Evolutionary conservation across 805 yeast species (phyloP).

Genomic region (Komagataella populi): DNA sequence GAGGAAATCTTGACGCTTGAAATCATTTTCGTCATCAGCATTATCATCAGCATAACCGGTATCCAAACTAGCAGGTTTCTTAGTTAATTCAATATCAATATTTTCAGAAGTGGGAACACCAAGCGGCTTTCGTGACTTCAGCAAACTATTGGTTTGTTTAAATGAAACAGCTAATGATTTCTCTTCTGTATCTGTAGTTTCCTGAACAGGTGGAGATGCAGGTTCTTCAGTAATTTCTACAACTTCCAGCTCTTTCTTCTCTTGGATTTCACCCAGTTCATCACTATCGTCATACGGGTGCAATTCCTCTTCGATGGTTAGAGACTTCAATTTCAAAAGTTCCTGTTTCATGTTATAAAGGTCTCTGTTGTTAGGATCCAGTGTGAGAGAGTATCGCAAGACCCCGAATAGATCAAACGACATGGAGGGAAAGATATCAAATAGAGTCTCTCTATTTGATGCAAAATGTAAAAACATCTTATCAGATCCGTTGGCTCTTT

Average conservation of each 20-base stretch:
- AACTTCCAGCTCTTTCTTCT: neutral
- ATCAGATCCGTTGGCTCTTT: constrained; percentile 30
- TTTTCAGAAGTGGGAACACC: constrained; percentile 45
- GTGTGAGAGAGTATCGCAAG: constrained; percentile 59
- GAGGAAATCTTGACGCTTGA: constrained; percentile 58
- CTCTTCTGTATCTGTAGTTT: constrained; percentile 2
- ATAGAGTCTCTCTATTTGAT: constrained; percentile 74
- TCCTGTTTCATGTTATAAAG: constrained; percentile 47
- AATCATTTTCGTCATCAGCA: constrained; percentile 13
- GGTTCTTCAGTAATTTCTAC: neutral
- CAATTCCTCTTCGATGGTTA: constrained; percentile 75
- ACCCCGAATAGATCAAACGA: constrained; percentile 79
- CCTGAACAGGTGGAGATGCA: neutral
- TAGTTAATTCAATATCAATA: constrained; percentile 1
- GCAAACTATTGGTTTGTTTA: constrained; percentile 7
- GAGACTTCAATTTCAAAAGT: constrained; percentile 41
- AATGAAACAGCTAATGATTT: constrained; percentile 7
- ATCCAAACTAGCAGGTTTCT: constrained; percentile 5
- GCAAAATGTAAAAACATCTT: constrained; percentile 78
- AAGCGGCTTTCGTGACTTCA: constrained; percentile 35
- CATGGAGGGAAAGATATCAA: constrained; percentile 86
- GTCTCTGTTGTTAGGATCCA: constrained; percentile 81
- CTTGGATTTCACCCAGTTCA: constrained; percentile 2
- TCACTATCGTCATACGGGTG: constrained; percentile 7
- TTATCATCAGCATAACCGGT: constrained; percentile 1